A percentile compares a stretch with the other conserved stretches of the same genome.
These are phyloP conservation scores for Tuber indicum DNA, from an alignment of 495 filamentous ascomycete species.

Conservation along the genomic window DNA sequence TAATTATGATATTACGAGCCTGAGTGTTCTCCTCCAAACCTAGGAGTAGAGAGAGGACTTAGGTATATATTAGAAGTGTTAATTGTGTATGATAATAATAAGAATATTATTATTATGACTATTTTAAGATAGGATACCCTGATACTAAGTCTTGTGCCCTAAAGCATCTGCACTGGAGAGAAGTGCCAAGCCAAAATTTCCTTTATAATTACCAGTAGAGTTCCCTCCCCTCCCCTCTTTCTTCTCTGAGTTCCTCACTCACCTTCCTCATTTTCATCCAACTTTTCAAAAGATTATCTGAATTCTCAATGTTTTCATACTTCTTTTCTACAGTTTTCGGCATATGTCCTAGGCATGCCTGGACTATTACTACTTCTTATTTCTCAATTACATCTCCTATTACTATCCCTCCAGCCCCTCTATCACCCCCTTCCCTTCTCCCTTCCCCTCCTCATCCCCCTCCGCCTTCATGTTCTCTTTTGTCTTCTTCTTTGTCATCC, in stretches of 20 bases:
- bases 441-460: no score
- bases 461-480: no score
- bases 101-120: neutral
- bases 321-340: neutral
- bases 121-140: neutral
- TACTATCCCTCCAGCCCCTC: neutral
- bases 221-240: neutral
- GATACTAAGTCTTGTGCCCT: neutral
- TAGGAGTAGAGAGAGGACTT: neutral
- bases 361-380: neutral
- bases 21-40: no score
- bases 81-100: neutral
- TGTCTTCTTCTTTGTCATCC: no score
- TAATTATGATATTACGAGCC: no score
- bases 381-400: neutral
- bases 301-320: neutral
- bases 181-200: neutral
- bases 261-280: neutral
- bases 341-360: neutral
- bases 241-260: neutral
- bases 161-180: no score
- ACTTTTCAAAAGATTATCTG: neutral
- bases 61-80: neutral
- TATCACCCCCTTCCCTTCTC: no score
- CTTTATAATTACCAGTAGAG: neutral